phyloP scores from a whole-genome alignment of 2,329 filamentous ascomycete species.

The Talaromyces amestolkiae region DNA sequence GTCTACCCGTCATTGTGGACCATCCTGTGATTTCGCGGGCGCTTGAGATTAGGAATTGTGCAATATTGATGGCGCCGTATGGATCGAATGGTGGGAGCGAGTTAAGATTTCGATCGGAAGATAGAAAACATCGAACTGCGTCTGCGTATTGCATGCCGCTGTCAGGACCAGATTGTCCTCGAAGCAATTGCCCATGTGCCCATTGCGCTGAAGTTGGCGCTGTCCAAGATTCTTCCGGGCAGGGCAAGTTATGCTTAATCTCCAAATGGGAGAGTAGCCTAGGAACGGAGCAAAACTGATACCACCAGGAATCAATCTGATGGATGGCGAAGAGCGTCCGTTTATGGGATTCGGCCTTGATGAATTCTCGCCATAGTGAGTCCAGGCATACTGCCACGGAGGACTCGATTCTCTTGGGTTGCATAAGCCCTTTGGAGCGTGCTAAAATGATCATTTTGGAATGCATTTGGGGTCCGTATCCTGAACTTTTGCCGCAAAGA shows the following conservation, averaged over 20 bases:
- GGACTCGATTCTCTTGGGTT: slow-evolving; percentile 25
- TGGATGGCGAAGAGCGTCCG: slow-evolving; percentile 45
- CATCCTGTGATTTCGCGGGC: slow-evolving; percentile 45
- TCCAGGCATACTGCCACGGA: slow-evolving; percentile 34
- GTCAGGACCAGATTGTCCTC: slow-evolving; percentile 33
- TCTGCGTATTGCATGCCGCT: slow-evolving; percentile 33
- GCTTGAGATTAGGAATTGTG: slow-evolving; percentile 44
- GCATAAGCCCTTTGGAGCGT: slow-evolving; percentile 37
- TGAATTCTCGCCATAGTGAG: slow-evolving; percentile 41
- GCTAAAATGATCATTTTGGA: slow-evolving; percentile 42
- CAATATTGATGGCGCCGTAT: slow-evolving; percentile 44
- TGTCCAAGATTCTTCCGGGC: slow-evolving; percentile 38
- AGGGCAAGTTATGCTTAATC: slow-evolving; percentile 47
- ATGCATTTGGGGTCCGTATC: slow-evolving; percentile 41
- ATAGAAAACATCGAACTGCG: slow-evolving; percentile 39
- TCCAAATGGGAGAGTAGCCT: slow-evolving; percentile 47
- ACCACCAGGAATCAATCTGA: slow-evolving; percentile 47
- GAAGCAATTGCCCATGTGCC: slow-evolving; percentile 38
- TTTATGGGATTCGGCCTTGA: slow-evolving; percentile 41
- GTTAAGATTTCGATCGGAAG: slow-evolving; percentile 28
- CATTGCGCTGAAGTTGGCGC: slow-evolving; percentile 40
- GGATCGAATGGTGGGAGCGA: slow-evolving; percentile 39
- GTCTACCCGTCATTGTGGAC: slow-evolving; percentile 45
- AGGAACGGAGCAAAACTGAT: slow-evolving; percentile 47
- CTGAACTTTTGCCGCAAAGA: slow-evolving; percentile 38